phyloP scores from a whole-genome alignment of 2,329 filamentous ascomycete genomes.

The Didymosphaeria variabile region DNA sequence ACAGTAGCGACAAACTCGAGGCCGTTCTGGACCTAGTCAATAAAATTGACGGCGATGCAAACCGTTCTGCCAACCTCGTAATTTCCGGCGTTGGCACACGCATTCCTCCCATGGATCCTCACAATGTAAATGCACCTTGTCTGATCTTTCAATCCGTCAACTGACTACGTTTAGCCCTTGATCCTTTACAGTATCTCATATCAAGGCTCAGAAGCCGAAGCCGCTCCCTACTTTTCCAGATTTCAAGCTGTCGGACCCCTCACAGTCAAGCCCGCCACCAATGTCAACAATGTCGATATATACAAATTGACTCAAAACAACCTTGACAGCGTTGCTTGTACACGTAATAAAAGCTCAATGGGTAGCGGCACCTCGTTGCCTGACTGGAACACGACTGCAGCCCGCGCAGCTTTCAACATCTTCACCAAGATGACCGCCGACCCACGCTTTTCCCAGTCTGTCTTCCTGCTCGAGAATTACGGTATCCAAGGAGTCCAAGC shows the following conservation, averaged over 20 bases:
- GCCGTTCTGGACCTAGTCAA: conserved; percentile 17
- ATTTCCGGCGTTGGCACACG: conserved; percentile 22
- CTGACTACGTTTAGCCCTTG: conserved; percentile 16
- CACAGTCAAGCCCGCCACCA: conserved; percentile 8
- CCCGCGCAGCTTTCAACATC: conserved; percentile 27
- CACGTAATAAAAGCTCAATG: conserved; percentile 21
- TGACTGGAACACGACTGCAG: conserved; percentile 25
- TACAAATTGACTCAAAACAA: conserved; percentile 29
- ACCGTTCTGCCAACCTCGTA: conserved; percentile 21
- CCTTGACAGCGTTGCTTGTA: conserved; percentile 23
- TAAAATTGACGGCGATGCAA: conserved; percentile 15
- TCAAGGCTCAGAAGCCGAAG: conserved; percentile 27
- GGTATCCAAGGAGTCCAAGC: conserved; percentile 29
- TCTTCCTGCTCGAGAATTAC: conserved; percentile 33
- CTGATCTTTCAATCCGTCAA: not conserved
- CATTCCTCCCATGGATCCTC: conserved; percentile 24
- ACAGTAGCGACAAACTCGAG: conserved; percentile 16
- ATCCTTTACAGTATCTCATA: conserved; percentile 29
- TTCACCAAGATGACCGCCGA: conserved; percentile 31
- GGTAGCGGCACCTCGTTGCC: conserved; percentile 29
- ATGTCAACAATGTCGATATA: conserved; percentile 27
- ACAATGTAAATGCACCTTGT: conserved; percentile 22
- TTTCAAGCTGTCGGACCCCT: conserved; percentile 29
- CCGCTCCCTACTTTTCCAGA: conserved; percentile 23
- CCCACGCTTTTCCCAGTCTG: conserved; percentile 27